These are phyloP conservation scores for Glonium stellatum DNA, from an alignment of 495 filamentous ascomycete genomes.

Conservation along the genomic window DNA sequence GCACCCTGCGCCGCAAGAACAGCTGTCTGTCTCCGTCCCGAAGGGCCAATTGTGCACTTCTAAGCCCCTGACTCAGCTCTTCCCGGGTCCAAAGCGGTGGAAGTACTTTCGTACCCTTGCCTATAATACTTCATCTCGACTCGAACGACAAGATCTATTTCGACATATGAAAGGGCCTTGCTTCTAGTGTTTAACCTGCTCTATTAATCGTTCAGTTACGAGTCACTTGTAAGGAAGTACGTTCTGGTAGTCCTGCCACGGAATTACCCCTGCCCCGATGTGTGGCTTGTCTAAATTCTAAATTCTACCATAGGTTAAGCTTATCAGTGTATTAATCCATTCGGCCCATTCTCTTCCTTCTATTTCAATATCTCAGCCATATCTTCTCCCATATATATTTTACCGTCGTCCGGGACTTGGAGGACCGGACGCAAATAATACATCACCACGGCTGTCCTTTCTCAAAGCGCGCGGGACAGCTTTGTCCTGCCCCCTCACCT, in stretches of 20 bases:
- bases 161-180: neutral
- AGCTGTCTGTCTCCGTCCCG: neutral
- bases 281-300: neutral
- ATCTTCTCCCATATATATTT: conserved; percentile 23
- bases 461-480: conserved; percentile 61
- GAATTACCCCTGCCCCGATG: neutral
- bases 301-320: conserved; percentile 7
- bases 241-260: neutral
- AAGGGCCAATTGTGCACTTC: neutral
- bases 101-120: neutral
- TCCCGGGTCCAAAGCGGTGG: neutral
- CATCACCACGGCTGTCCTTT: conserved; percentile 65
- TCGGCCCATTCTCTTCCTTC: conserved; percentile 9
- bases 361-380: conserved; percentile 5
- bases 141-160: neutral
- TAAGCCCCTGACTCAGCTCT: conserved; percentile 4
- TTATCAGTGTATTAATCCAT: conserved; percentile 1
- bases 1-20: conserved; percentile 5
- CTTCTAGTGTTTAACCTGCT: neutral
- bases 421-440: conserved; percentile 39
- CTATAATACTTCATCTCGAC: neutral
- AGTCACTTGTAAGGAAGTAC: neutral
- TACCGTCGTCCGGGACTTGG: conserved; percentile 21
- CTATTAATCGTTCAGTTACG: neutral
- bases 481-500: conserved; percentile 69